A percentile compares a stretch with the other conserved stretches of the same genome.
phyloP scores from a whole-genome alignment of 23 red algal genomes.

The Chondrus crispus region DNA sequence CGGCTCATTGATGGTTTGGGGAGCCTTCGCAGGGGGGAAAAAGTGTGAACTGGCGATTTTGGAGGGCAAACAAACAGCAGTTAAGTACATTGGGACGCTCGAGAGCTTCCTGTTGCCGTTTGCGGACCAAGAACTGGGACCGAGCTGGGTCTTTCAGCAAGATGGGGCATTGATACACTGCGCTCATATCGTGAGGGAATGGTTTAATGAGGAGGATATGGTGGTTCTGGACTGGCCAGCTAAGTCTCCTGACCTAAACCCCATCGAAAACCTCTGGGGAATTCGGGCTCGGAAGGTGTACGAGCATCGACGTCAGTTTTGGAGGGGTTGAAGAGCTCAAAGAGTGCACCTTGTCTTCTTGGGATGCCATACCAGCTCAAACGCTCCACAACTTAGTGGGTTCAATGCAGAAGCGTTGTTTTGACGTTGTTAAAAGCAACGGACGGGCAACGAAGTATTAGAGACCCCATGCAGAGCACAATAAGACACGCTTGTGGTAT shows the following conservation, averaged over 20 bases:
- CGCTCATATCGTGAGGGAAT: neutral
- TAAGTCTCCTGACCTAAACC: neutral
- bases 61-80: neutral
- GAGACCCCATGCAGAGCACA: no score
- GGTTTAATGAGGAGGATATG: neutral
- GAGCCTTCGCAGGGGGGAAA: neutral
- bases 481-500: no score
- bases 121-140: neutral
- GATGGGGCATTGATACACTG: neutral
- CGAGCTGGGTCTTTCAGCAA: constrained; percentile 6
- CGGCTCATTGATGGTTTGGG: neutral
- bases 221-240: neutral
- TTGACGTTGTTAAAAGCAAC: no score
- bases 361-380: no score
- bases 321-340: no score
- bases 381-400: no score
- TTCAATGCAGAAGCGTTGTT: no score
- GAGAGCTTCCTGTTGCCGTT: neutral
- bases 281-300: neutral
- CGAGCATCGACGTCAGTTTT: neutral
- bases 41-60: neutral
- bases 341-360: no score
- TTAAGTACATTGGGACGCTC: neutral
- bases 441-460: no score
- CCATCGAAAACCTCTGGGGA: neutral